phyloP scores from a whole-genome alignment of 345 rosid species.

The Bruguiera sexangula region DNA sequence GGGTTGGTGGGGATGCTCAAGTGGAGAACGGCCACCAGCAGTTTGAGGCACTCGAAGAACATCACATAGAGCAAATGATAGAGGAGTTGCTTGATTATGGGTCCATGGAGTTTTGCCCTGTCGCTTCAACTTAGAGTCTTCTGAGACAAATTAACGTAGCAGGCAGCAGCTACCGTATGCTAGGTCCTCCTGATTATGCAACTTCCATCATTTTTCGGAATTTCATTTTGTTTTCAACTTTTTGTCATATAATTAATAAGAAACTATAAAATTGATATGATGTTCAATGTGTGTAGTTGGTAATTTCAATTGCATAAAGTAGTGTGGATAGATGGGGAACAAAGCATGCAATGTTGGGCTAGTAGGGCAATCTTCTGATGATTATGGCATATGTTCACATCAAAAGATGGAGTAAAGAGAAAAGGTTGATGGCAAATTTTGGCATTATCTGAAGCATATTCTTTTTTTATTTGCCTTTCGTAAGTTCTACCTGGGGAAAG shows the following conservation, averaged over 20 bases:
- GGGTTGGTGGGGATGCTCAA: slow-evolving; percentile 13
- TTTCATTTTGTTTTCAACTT: neutral
- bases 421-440: neutral
- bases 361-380: neutral
- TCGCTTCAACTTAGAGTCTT: slow-evolving; percentile 2
- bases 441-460: slow-evolving; percentile 13
- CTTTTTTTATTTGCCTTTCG: neutral
- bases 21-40: neutral
- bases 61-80: slow-evolving; percentile 34
- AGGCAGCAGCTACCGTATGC: neutral
- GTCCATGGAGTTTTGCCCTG: slow-evolving; percentile 30
- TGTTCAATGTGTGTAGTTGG: too few relatives aligned
- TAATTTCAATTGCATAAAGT: neutral
- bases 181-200: neutral
- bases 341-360: neutral
- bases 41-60: slow-evolving; percentile 23
- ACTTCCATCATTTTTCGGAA: neutral
- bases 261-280: too few relatives aligned
- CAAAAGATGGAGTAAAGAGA: too few relatives aligned
- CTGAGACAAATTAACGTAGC: neutral
- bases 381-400: slow-evolving; percentile 4
- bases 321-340: slow-evolving; percentile 4
- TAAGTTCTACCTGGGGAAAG: slow-evolving; percentile 12
- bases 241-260: neutral
- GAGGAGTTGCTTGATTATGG: slow-evolving; percentile 34